Base-by-base conservation (phyloP, 2,329 filamentous ascomycete genomes). In the Aspergillus nomiae region DNA sequence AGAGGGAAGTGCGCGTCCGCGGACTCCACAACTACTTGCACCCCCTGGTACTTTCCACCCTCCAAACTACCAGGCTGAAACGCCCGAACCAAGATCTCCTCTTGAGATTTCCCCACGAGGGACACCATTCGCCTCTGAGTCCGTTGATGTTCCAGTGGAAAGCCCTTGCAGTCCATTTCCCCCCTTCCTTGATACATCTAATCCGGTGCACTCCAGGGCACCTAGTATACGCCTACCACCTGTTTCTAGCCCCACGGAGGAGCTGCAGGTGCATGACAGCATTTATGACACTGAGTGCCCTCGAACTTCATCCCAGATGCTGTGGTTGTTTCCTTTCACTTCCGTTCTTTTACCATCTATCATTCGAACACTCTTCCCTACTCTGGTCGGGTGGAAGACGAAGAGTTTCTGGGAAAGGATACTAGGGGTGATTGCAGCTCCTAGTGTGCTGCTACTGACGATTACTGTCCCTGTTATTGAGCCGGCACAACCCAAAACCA, bases 391-490 rank as follows among this genome's bases (percentile, higher is more conserved):
- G 30, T 99, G 94, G 92, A 82, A 78, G 50, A 87, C 90, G 32
- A 98, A 97, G 78, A 88, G 83, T n/a, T 77, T 90, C n/a, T 92
- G 89, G 88, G 94, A 94, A 70, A 93, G 91, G 72, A 80, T 93
- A 51, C 81, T 97, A 55, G 94, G 92, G 48, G 71, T 95, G 12
- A 84, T 96, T 43, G 94, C 94, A 9, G 89, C 92, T n/a, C 92
- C 94, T 1, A 96, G 91, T 70, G 92, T 99, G 43, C 92, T 99
- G 65, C 80, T 98, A 2, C 83, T 99, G 4, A 94, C 94, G 0
- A 88, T 95, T 54, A 99, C 95, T 0, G 78, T 99, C 5, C 95
- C 96, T 0, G 93, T 99, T 0, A 92, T 97, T 7, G 94, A 98
- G 71, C 86, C 86, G 1, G 84, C 86, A 24, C 83, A 78, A 41